Percentiles rank a stretch among this genome's conserved stretches.
Evolutionary conservation across 768 basidiomycete genomes (phyloP).

Genomic region (Trametes maxima): DNA sequence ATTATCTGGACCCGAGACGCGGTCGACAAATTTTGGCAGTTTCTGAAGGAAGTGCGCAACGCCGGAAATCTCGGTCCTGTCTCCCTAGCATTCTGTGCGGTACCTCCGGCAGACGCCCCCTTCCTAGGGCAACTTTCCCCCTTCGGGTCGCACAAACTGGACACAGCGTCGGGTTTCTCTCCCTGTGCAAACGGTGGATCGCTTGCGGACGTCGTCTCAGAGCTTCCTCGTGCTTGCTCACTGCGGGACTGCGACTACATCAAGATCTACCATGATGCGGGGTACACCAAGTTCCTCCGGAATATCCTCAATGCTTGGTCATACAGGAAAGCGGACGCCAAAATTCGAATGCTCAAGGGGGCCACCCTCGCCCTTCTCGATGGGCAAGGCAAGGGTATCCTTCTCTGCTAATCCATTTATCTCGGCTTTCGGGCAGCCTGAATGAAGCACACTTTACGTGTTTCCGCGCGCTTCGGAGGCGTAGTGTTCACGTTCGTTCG

Average conservation of each 20-base stretch:
- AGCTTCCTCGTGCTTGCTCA: background rate
- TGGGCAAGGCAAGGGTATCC: conserved; percentile 7
- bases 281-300: conserved; percentile 13
- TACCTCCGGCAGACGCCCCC: background rate
- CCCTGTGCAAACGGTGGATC: background rate
- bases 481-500: too few species aligned
- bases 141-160: conserved; percentile 13
- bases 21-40: conserved; percentile 16
- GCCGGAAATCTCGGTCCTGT: conserved; percentile 20
- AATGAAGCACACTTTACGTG: background rate
- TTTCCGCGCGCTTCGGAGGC: background rate
- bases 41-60: conserved; percentile 13
- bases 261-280: conserved; percentile 23
- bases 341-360: conserved; percentile 18
- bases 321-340: conserved; percentile 1
- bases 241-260: conserved; percentile 18
- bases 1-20: conserved; percentile 21
- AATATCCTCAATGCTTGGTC: conserved; percentile 18
- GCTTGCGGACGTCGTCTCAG: background rate
- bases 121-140: background rate
- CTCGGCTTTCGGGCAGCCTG: background rate
- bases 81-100: conserved; percentile 19
- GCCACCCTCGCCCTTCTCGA: conserved; percentile 21
- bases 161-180: background rate
- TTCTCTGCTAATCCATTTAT: conserved; percentile 6